Percentiles rank a stretch among this genome's conserved stretches.
phyloP scores from a whole-genome alignment of 768 basidiomycete species.

The Naganishia antarctica region DNA sequence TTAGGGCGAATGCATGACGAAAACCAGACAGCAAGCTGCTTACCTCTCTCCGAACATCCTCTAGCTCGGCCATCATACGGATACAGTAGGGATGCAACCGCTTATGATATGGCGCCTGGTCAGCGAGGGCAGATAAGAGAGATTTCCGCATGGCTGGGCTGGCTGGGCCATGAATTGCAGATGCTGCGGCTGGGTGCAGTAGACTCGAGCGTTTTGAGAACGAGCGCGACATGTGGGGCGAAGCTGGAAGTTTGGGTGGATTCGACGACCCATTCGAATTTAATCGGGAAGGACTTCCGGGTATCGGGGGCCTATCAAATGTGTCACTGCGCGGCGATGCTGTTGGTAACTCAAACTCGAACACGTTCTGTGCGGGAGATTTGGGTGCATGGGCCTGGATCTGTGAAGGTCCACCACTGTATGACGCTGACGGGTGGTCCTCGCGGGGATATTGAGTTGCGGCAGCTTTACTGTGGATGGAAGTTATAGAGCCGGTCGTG shows the following conservation, averaged over 20 bases:
- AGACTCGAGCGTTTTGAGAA: constrained; percentile 46
- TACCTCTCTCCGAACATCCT: constrained; percentile 49
- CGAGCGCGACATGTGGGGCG: constrained; percentile 46
- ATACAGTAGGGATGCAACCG: constrained; percentile 47
- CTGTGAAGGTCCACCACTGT: neutral
- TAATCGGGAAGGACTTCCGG: neutral
- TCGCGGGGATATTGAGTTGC: constrained; percentile 2
- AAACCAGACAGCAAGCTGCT: constrained; percentile 29
- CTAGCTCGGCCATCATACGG: constrained; percentile 48
- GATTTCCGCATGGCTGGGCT: constrained; percentile 19
- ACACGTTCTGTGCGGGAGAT: constrained; percentile 30
- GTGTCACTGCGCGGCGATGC: constrained; percentile 45
- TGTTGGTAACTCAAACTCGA: constrained; percentile 48
- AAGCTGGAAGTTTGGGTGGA: constrained; percentile 36
- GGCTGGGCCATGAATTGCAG: constrained; percentile 32
- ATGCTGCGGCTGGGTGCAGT: constrained; percentile 42
- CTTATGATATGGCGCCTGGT: constrained; percentile 38
- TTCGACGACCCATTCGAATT: constrained; percentile 30
- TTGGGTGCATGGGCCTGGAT: neutral
- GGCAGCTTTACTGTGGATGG: neutral
- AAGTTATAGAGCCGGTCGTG: neutral
- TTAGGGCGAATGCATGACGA: neutral
- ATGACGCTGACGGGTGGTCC: constrained; percentile 1
- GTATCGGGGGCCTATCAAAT: constrained; percentile 35
- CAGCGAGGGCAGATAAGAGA: constrained; percentile 13